Percentiles rank a stretch among this genome's conserved stretches.
These are phyloP conservation scores for Cyclotella baltica DNA, from an alignment of 108 stramenopile genomes.

Conservation along the genomic window DNA sequence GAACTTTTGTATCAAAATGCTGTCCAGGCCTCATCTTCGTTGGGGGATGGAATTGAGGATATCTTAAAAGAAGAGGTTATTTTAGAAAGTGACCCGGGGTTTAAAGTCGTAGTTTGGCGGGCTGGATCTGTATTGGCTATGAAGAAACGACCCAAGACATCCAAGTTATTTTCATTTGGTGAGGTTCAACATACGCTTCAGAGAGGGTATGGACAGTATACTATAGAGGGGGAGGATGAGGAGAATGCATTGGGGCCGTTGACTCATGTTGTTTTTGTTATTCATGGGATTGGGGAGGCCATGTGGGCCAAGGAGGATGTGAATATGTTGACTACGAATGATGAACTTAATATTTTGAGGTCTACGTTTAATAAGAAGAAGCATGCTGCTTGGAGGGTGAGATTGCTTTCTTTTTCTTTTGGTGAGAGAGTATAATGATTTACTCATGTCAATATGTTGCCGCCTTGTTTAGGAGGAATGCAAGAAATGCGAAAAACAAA, in stretches of 20 bases:
- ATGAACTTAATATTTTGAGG: slow-evolving; percentile 61
- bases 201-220: slow-evolving; percentile 73
- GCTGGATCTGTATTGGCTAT: slow-evolving; percentile 51
- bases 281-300: slow-evolving; percentile 93
- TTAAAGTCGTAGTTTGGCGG: slow-evolving; percentile 47
- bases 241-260: slow-evolving; percentile 75
- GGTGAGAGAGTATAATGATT: neutral
- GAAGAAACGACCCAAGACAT: slow-evolving; percentile 51
- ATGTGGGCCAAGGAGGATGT: slow-evolving; percentile 71
- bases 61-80: slow-evolving; percentile 66
- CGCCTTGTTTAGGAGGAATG: slow-evolving; percentile 50
- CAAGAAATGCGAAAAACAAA: slow-evolving; percentile 57
- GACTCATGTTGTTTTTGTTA: slow-evolving; percentile 82
- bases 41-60: slow-evolving; percentile 60
- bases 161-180: slow-evolving; percentile 57
- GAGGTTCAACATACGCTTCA: slow-evolving; percentile 68
- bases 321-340: slow-evolving; percentile 50
- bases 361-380: slow-evolving; percentile 64
- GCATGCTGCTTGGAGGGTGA: slow-evolving; percentile 63
- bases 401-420: neutral
- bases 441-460: neutral
- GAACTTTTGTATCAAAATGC: slow-evolving; percentile 80
- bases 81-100: slow-evolving; percentile 53
- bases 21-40: slow-evolving; percentile 54
- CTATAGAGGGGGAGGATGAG: slow-evolving; percentile 80